phyloP scores from a whole-genome alignment of 177 flowering plant genomes.

The Vitis hybrid region DNA sequence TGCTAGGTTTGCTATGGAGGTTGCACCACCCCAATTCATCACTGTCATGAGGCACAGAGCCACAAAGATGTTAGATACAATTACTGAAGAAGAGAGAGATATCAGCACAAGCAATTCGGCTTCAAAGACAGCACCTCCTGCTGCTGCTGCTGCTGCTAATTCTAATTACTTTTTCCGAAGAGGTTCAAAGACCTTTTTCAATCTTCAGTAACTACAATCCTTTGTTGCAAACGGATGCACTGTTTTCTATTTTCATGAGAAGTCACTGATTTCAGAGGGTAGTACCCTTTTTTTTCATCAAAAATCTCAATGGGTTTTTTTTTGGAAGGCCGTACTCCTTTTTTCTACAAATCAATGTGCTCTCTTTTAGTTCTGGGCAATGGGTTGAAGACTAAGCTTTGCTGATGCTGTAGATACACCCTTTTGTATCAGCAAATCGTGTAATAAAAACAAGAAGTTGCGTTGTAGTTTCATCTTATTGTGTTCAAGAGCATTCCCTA shows the following conservation, averaged over 20 bases:
- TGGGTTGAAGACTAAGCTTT: too few relatives aligned
- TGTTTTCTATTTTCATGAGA: neutral
- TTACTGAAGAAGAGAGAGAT: slow-evolving; percentile 50
- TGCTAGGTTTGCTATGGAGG: slow-evolving; percentile 46
- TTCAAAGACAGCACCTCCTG: neutral
- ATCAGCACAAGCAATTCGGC: neutral
- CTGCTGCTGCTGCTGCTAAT: neutral
- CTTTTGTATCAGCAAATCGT: too few relatives aligned
- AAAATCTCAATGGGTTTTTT: too few relatives aligned
- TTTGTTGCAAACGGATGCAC: slow-evolving; percentile 50
- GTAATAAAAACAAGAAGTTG: too few relatives aligned
- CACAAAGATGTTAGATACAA: slow-evolving; percentile 47
- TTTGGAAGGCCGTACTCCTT: too few relatives aligned
- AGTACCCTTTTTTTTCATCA: too few relatives aligned
- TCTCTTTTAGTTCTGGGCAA: too few relatives aligned
- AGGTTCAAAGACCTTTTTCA: slow-evolving; percentile 13
- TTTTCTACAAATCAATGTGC: too few relatives aligned
- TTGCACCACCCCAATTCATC: slow-evolving; percentile 54
- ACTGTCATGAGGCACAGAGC: slow-evolving; percentile 45
- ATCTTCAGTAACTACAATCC: slow-evolving; percentile 33
- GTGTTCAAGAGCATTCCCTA: too few relatives aligned
- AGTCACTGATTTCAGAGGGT: too few relatives aligned
- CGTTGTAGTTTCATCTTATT: too few relatives aligned
- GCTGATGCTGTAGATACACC: too few relatives aligned
- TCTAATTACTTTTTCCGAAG: slow-evolving; percentile 16